Evolutionary conservation across 306 rosid species (phyloP).

Genomic region (Alnus glutinosa): DNA sequence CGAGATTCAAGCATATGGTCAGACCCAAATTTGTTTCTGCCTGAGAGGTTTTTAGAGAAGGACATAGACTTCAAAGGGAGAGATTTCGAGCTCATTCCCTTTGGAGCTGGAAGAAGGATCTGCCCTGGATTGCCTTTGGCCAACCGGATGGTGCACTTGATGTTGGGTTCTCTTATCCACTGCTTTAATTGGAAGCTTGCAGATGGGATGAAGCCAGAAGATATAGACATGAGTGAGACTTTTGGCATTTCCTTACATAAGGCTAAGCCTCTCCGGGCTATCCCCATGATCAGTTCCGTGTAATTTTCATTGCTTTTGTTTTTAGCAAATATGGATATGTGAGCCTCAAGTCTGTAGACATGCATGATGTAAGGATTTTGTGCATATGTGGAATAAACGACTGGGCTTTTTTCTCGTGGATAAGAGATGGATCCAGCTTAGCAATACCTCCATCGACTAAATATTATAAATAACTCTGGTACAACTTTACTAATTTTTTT

Average conservation of each 20-base stretch:
- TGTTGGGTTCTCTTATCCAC: slow-evolving; percentile 25
- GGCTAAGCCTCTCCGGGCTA: slow-evolving; percentile 15
- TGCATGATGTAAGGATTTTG: not conserved
- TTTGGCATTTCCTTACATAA: slow-evolving; percentile 20
- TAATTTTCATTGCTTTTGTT: not conserved
- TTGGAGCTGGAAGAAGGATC: slow-evolving; percentile 46
- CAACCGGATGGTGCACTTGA: not conserved
- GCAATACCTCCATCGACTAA: too few species aligned
- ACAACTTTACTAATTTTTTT: too few species aligned
- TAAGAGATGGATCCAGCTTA: too few species aligned
- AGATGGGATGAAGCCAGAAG: slow-evolving; percentile 17
- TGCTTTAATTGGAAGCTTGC: slow-evolving; percentile 32
- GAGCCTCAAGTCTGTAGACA: not conserved
- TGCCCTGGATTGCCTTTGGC: slow-evolving; percentile 43
- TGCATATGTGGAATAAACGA: too few species aligned
- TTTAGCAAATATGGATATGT: not conserved
- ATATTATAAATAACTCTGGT: too few species aligned
- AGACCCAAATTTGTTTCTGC: slow-evolving; percentile 27
- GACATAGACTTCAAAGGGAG: slow-evolving; percentile 33
- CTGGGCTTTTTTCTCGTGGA: too few species aligned
- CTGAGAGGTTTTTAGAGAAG: slow-evolving; percentile 30
- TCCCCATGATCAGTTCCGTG: slow-evolving; percentile 1
- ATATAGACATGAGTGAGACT: slow-evolving; percentile 14
- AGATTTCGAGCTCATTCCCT: slow-evolving; percentile 34
- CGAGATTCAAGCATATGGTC: slow-evolving; percentile 34